These are phyloP conservation scores for Talaromyces thailandensis DNA, from an alignment of 495 filamentous ascomycete species.

Conservation along the genomic window DNA sequence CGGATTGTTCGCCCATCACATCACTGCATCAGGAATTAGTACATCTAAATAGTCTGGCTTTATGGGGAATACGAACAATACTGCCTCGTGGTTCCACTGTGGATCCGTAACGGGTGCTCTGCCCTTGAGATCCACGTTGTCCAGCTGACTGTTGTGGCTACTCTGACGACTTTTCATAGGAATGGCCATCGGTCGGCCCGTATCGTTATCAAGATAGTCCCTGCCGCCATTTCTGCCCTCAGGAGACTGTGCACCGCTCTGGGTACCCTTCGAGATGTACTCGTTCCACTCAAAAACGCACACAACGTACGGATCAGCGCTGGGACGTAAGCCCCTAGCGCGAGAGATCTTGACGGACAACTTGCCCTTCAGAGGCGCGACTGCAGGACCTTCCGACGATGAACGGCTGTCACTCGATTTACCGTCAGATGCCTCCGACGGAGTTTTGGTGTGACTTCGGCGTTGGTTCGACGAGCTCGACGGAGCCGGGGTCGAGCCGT, in stretches of 20 bases:
- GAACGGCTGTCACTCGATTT: conserved; percentile 34
- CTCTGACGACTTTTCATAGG: conserved; percentile 93
- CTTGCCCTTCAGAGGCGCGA: conserved; percentile 78
- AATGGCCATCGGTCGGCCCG: conserved; percentile 81
- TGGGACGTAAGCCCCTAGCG: conserved; percentile 70
- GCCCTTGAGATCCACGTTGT: conserved; percentile 60
- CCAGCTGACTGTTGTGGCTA: conserved; percentile 76
- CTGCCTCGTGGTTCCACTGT: conserved; percentile 90
- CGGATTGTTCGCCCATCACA: conserved; percentile 84
- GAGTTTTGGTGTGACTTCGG: conserved; percentile 18
- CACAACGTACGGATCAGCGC: conserved; percentile 86
- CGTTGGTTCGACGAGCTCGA: conserved; percentile 15
- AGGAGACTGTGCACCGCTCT: conserved; percentile 36
- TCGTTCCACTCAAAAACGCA: conserved; percentile 96
- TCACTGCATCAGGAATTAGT: conserved; percentile 49
- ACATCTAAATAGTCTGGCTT: background rate
- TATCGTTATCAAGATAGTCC: conserved; percentile 60
- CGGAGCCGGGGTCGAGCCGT: conserved; percentile 23
- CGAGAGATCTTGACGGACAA: conserved; percentile 80
- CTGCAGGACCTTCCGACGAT: conserved; percentile 42
- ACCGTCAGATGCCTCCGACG: conserved; percentile 30
- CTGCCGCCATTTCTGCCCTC: conserved; percentile 32
- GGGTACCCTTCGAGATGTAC: conserved; percentile 81
- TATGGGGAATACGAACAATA: conserved; percentile 62
- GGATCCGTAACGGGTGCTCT: conserved; percentile 70